Base-by-base conservation (phyloP, 176 grass and related monocot species). In the Aechmea fasciata region DNA sequence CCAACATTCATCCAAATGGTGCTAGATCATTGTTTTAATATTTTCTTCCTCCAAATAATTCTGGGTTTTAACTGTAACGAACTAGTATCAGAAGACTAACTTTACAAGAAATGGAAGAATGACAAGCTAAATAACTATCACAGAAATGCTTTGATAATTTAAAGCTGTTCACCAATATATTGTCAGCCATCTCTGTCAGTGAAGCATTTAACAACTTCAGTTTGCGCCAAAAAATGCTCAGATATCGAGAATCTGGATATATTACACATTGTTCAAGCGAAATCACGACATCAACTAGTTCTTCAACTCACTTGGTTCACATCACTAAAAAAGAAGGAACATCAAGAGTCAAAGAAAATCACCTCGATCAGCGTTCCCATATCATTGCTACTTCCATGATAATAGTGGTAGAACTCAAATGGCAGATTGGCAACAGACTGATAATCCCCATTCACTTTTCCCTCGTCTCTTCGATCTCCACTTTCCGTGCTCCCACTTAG, bases 291-390 rank as follows among this genome's bases (percentile, higher is more conserved):
- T 41, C 33, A 41, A 41, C 33, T 41, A 41, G 3, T 41, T 41
- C 33, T 41, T 41, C 7, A 41, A 41, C 33, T 6, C 33, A 8
- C 33, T 41, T 7, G 33, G 33, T 41, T 7, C 33, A 41, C 33
- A 41, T 41, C 3, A 41, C 33, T 41, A 41, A 41, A 6, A 33
- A 41, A 41, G 33, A 75, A 25, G 15, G 48, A 19, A 11, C 3
- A 72, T 63, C 9, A 76, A 20, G 79, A 71, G 57, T 83, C 53
- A 72, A 48, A 65, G 71, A 78, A 81, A 54, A 62, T 83, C 81
- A 99, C 94, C 87, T 99, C 89, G 67, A 99, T 90, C 50, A 99
- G 84, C 59, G 94, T 99, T 57, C 94, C 94, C 87, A 93, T 83
- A 67, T 99, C 94, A 80, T 93, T 90, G 80, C 71, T 90, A 66